phyloP scores from a whole-genome alignment of 371 early-diverging fungal species.

The Rhizopus sp. region DNA sequence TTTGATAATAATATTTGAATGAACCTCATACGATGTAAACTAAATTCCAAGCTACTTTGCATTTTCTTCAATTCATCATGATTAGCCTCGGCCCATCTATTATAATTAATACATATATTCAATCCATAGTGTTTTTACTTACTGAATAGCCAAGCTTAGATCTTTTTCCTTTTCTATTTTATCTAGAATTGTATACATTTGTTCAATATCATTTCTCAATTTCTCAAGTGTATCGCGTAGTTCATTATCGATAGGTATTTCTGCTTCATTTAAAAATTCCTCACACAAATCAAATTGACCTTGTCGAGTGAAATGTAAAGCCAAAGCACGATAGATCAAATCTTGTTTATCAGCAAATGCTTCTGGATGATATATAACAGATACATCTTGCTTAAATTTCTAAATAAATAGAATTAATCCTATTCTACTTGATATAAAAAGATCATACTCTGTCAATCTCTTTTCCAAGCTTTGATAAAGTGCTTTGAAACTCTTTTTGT shows the following conservation, averaged over 20 bases:
- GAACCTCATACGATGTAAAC: slow-evolving; percentile 77
- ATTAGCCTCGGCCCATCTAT: slow-evolving; percentile 75
- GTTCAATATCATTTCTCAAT: slow-evolving; percentile 37
- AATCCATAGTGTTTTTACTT: slow-evolving; percentile 2
- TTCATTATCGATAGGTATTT: slow-evolving; percentile 31
- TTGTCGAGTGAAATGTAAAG: slow-evolving; percentile 84
- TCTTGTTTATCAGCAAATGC: slow-evolving; percentile 71
- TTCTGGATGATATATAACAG: slow-evolving; percentile 58
- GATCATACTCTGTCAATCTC: slow-evolving; percentile 70
- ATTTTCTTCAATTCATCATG: slow-evolving; percentile 56
- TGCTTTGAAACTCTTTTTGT: slow-evolving; percentile 68
- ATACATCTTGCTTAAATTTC: slow-evolving; percentile 67
- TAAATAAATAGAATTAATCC: slow-evolving; percentile 18
- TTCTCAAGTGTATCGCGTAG: slow-evolving; percentile 33
- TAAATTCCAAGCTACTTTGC: slow-evolving; percentile 81
- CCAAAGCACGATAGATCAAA: slow-evolving; percentile 62
- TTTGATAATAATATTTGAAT: slow-evolving; percentile 63
- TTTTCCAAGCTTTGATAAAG: slow-evolving; percentile 72
- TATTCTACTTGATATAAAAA: background rate
- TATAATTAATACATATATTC: background rate
- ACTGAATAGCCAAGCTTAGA: slow-evolving; percentile 31
- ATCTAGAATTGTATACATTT: slow-evolving; percentile 39
- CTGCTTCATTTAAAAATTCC: slow-evolving; percentile 55
- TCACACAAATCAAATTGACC: slow-evolving; percentile 82
- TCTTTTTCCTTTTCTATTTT: slow-evolving; percentile 35